Evolutionary conservation across 1,284 basidiomycete genomes (phyloP), one percentile per base, ranked within the genome.

Genomic region (Erythrobasidium hasegawianum): DNA sequence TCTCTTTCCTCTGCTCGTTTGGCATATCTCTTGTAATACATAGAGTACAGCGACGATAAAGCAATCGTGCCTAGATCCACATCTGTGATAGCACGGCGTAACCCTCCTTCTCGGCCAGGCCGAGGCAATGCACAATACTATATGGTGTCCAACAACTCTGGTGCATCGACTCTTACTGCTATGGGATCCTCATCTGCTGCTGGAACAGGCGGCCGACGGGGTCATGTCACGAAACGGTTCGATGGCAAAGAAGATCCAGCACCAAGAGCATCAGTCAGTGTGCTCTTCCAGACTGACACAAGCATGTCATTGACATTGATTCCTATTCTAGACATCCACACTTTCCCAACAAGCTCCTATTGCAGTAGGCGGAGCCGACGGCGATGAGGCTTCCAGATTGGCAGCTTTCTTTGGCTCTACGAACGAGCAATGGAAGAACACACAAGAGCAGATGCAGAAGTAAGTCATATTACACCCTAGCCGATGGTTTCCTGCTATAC

Each of bases 381-480:
- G 83, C 49, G 89, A 91, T 70, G 90, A 93, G 76, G 86, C 85
- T 20, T 87, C 86, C 9, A 87, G 88, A n/a, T 89, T 96, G 82
- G 89, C 89, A 13, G 92, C 92, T 73, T 95, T 96, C 92, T 95
- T 96, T 77, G 87, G 90, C 78, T 88, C 88, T 54, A 87, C 90
- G 76, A 86, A 86, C 39, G 86, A 88, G 70, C 90, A 92, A 79
- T 96, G 92, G 92, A 87, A 94, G 81, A 89, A 93, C 82, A 87
- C 91, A 74, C 91, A 95, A 81, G 90, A 94, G 82, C 89, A 91
- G 81, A 95, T 96, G 92, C 88, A 90, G 76, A 87, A 90, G 90
- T 93, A 82, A 80, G 89, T n/a, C n/a, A n/a, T n/a, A n/a, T n/a
- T n/a, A n/a, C n/a, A n/a, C n/a, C n/a, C n/a, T n/a, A n/a, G n/a